These are phyloP conservation scores for Aspergillus saccharolyticus DNA, from an alignment of 495 filamentous ascomycete species.

Conservation along the genomic window DNA sequence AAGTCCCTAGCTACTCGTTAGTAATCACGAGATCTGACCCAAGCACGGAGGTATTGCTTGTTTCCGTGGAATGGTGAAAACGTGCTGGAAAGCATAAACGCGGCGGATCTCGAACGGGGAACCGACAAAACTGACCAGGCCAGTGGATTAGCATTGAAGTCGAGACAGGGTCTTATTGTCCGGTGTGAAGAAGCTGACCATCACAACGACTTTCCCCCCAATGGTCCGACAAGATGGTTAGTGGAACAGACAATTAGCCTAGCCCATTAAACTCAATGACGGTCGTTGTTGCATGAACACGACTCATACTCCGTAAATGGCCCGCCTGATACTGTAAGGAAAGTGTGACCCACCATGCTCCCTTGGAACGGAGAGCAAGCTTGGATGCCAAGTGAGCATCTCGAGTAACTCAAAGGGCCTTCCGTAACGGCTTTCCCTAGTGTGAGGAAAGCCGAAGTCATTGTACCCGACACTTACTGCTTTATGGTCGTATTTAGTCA, in stretches of 20 bases:
- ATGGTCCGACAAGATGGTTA: constrained; percentile 26
- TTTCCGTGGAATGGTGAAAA: not conserved
- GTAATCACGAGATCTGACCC: not conserved
- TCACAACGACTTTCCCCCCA: not conserved
- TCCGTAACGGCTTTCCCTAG: not conserved
- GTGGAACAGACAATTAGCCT: constrained; percentile 18
- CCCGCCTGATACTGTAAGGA: constrained; percentile 15
- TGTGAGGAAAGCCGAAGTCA: not conserved
- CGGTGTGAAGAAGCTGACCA: constrained; percentile 9
- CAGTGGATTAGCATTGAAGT: not conserved
- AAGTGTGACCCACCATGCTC: constrained; percentile 9
- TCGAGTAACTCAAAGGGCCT: not conserved
- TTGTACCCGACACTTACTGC: not conserved
- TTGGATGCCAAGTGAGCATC: not conserved
- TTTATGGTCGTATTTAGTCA: not conserved
- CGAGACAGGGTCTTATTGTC: constrained; percentile 22
- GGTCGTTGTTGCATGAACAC: constrained; percentile 15
- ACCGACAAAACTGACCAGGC: not conserved
- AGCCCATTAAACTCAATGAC: constrained; percentile 19
- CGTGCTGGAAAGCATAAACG: not conserved
- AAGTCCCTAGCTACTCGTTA: too few relatives aligned
- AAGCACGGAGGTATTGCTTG: not conserved
- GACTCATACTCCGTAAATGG: constrained; percentile 14
- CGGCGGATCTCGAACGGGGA: not conserved
- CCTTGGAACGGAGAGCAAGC: constrained; percentile 3